Base-by-base conservation (phyloP, 73 alveolate species). In the Symbiodinium pilosum region DNA sequence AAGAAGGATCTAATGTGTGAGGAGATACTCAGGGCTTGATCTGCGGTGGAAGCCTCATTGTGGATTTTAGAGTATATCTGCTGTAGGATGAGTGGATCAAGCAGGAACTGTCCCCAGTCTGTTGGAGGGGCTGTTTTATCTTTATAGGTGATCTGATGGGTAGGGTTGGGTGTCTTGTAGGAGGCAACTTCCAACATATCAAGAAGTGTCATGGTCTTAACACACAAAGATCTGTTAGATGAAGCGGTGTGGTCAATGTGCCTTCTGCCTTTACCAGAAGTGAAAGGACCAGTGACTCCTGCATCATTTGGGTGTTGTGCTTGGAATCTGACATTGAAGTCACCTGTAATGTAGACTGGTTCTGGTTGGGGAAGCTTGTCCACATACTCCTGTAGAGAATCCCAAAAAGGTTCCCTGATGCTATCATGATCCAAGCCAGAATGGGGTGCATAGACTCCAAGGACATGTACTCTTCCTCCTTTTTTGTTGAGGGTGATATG, bases 241-340 rank as follows among this genome's bases (percentile, higher is more conserved):
- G n/a, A 41, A 0, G 89, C 41, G 68, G 89, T 39, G 28, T 44
- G 41, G 36, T 83, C 68, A 39, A 51, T 51, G 36, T 42, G 2
- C 2, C 36, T 34, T 0, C 24, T 9, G 7, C 89, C 89, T 26
- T 83, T 83, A 83, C 89, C 89, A 3, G 24, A 83, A 0, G 43
- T 83, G 41, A 39, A 51, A 18, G 89, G 89, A 12, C 89, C 89
- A 0, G 43, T 20, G 0, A 11, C 34, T 0, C 34, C n/a, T 1
- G 6, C 26, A 8, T 83, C 89, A 34, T 26, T 1, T 0, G 64
- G 39, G 8, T 20, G 39, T 1, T 51, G 32, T 12, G 64, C 89
- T 38, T 83, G 89, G 14, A 83, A n/a, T 64, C 89, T 36, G 42
- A 83, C 89, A 3, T 83, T 83, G 89, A 83, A 83, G 41, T 83